A percentile compares a stretch with the other conserved stretches of the same genome.
Evolutionary conservation across 768 basidiomycete genomes (phyloP).

Genomic region (Amanita rimosa): DNA sequence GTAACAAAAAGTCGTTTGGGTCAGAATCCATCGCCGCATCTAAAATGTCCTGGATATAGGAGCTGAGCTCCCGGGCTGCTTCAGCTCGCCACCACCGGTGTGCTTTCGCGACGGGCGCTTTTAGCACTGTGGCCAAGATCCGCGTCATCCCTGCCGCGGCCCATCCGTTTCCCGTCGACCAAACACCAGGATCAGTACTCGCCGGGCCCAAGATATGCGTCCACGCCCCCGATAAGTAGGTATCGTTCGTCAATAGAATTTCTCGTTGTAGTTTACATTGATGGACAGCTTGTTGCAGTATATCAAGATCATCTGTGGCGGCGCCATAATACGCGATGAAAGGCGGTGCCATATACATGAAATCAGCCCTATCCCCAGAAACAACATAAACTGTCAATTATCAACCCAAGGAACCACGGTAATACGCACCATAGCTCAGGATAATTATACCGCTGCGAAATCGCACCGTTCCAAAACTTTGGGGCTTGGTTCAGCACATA

Average conservation of each 20-base stretch:
- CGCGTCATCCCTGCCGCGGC: slow-evolving; percentile 60
- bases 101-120: slow-evolving; percentile 21
- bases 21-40: slow-evolving; percentile 20
- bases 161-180: slow-evolving; percentile 59
- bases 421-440: slow-evolving; percentile 30
- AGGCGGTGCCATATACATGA: slow-evolving; percentile 40
- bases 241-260: slow-evolving; percentile 20
- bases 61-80: slow-evolving; percentile 18
- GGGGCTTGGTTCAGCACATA: slow-evolving; percentile 25
- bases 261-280: slow-evolving; percentile 29
- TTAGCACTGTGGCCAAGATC: slow-evolving; percentile 36
- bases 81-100: slow-evolving; percentile 11
- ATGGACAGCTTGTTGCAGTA: slow-evolving; percentile 24
- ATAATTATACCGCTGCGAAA: slow-evolving; percentile 28
- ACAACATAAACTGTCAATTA: neutral
- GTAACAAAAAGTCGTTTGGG: slow-evolving; percentile 17
- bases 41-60: slow-evolving; percentile 24
- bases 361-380: slow-evolving; percentile 31
- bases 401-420: no score
- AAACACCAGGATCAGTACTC: slow-evolving; percentile 27
- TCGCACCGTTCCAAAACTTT: slow-evolving; percentile 30
- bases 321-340: slow-evolving; percentile 38
- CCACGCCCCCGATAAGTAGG: slow-evolving; percentile 22
- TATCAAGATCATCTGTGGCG: slow-evolving; percentile 20
- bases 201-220: slow-evolving; percentile 30